Evolutionary conservation across 129 eudicot genomes (phyloP), one percentile per base, ranked within the genome.

Genomic region (Chrysanthemum makinoi): DNA sequence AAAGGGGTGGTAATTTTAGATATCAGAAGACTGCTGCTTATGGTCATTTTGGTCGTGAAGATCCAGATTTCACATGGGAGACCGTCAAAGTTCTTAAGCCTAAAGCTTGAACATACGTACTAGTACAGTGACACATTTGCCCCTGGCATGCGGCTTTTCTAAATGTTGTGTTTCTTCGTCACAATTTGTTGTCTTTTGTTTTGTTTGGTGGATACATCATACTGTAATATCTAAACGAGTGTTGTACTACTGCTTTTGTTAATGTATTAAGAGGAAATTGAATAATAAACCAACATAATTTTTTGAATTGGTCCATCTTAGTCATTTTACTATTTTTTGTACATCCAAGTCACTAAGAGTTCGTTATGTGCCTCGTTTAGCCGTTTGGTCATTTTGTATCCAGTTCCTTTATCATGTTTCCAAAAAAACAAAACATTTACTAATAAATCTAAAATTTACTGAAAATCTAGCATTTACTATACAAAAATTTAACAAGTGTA

Each of bases 11-110:
- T 3, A 82, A 88, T 70, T 85, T 68, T 66, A 85, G 95, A 90
- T 88, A 85, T 72, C 95, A 85, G 78, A 87, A 87, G 82, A 87
- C 89, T 10, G 91, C 91, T 50, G 86, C 88, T 69, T 87, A 87
- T 63, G 95, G 95, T 3, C 95, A 88, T 80, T 88, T 88, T 19
- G 95, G 95, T 17, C 88, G 95, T 16, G 91, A 88, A 12, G 95
- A 85, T 67, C 86, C 91, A 0, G 95, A 88, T 68, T 88, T 88
- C 86, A 85, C 95, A 39, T 88, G 95, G 95, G 95, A 88, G 86
- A 85, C 91, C 59, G 82, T 79, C 69, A 88, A 85, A 81, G 53
- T 73, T 65, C 91, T 88, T 61, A 85, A 85, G 70, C 88, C 88
- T 10, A 88, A 88, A 68, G 88, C 88, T 35, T 72, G 59, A 74